Base-by-base conservation (phyloP, 2,329 filamentous ascomycete species). In the Ophiostoma triangulosporum region DNA sequence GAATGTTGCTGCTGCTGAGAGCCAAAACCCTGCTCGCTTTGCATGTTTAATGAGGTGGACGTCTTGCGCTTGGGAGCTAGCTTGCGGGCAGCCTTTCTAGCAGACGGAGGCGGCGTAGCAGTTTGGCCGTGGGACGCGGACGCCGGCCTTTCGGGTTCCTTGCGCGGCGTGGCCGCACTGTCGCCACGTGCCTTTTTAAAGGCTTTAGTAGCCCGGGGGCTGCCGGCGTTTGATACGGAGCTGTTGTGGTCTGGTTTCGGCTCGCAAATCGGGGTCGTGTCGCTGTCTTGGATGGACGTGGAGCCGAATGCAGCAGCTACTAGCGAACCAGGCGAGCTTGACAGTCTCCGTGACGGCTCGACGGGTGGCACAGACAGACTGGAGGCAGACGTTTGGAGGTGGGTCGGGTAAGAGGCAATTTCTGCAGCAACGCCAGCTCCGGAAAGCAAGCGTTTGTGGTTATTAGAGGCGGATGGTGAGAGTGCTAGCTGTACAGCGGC, bases 41-140 rank as follows among this genome's bases (percentile, higher is more conserved):
- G 76, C 77, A 81, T 80, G 35, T 14, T 45, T 22, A 27, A n/a
- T 53, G 40, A 17, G 4, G 40, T 22, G 54, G 64, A 62, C 9
- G 26, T 46, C 43, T 65, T 66, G 8, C 71, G 64, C 63, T 73
- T 76, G 33, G 74, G 70, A 54, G 71, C 74, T 63, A 80, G 70
- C 68, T 73, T 78, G 61, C 75, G 76, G 59, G 69, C 70, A 60
- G 71, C 73, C 66, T 79, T 80, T 58, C 69, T 74, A 57, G 70
- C 69, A 35, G 79, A 79, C 26, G 77, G 74, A 51, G 80, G 80
- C 53, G 80, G 80, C 27, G 80, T 83, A 50, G 73, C 73, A 33
- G 76, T 78, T 61, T 82, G 78, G 22, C 64, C 64, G 51, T 68
- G 64, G 38, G 63, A 57, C 60, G 71, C 66, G 58, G 69, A 48